Base-by-base conservation (phyloP, 1,284 basidiomycete species). In the Malassezia pachydermatis region DNA sequence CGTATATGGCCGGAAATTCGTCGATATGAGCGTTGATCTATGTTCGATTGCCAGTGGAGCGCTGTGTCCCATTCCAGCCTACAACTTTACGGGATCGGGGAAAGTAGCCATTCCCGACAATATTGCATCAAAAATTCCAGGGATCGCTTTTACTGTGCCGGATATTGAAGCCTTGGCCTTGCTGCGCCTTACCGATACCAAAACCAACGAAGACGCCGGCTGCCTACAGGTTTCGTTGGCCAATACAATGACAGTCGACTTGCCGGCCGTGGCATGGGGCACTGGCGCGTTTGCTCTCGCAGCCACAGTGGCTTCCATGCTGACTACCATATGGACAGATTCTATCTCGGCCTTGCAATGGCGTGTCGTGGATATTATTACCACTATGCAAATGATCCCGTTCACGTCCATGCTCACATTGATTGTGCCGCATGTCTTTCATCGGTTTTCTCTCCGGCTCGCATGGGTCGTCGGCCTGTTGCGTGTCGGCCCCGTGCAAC, bases 201-300 rank as follows among this genome's bases (percentile, higher is more conserved):
- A 8, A 8, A 76, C 80, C 30, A 74, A 76, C 39, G 84, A 83
- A 1, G 80, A 81, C 37, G 85, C 83, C 37, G 87, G 88, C 0
- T 98, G 90, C 62, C 78, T 96, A 3, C 88, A 92, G 72, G 81
- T 88, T 7, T 92, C 88, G 1, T 76, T 96, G 4, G 82, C 85
- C 17, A 98, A 96, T 67, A 89, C 90, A 9, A 83, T 83, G 79
- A 86, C 87, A 1, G 79, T 81, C 0, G 79, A 80, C 51, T 84
- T 86, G 70, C 69, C 74, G 4, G 80, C 79, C 2, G 88, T 88
- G 11, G 78, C 81, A 62, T 92, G 86, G 84, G 77, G 79, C 0
- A 82, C 84, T 4, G 84, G 79, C 20, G 81, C 77, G 19, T 72
- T 92, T 43, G 80, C 81, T 2, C 70, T 90, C 30, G 76, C 81